Base-by-base conservation (phyloP, 1,284 basidiomycete species). In the Cystobasidium slooffiae region DNA sequence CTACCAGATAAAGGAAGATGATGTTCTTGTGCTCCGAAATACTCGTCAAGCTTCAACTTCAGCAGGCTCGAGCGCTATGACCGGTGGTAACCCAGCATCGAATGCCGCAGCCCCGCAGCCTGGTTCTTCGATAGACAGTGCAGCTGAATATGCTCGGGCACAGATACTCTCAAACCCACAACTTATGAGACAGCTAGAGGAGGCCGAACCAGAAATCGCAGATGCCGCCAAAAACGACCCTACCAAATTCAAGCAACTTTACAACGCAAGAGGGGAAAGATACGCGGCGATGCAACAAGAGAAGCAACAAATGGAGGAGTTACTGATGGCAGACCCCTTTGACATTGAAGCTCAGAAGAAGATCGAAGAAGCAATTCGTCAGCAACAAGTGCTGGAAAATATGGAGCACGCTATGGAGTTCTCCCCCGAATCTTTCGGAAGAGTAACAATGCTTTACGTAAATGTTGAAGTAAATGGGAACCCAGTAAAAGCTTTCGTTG, bases 401-500 rank as follows among this genome's bases (percentile, higher is more conserved):
- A 87, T 94, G 86, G 88, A 91, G 76, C 92, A 95, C 83, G 94
- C 94, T 3, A 85, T 96, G 79, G 94, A 83, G 70, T 83, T 82
- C 74, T 80, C 77, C 49, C 96, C 96, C 0, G 95, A 98, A 83
- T 88, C 88, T 61, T 99, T 99, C 83, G 97, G 94, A 18, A 87
- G 90, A 74, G 97, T 99, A 12, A 91, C 89, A 1, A 99, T 99
- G 97, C 90, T 99, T 64, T 99, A 96, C 75, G 79, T 85, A 77
- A 79, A 85, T 64, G 90, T 96, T 0, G 94, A 97, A 80, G 94
- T 99, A 3, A 99, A 99, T 80, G 91, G 91, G 0, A 86, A 87
- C 68, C 89, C 90, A 0, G 89, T 98, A 47, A 97, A 95, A 82
- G 97, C 97, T 0, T 99, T 99, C 80, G 97, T 99, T 31, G 96